phyloP scores from a whole-genome alignment of 495 filamentous ascomycete species.

The Halenospora varia region DNA sequence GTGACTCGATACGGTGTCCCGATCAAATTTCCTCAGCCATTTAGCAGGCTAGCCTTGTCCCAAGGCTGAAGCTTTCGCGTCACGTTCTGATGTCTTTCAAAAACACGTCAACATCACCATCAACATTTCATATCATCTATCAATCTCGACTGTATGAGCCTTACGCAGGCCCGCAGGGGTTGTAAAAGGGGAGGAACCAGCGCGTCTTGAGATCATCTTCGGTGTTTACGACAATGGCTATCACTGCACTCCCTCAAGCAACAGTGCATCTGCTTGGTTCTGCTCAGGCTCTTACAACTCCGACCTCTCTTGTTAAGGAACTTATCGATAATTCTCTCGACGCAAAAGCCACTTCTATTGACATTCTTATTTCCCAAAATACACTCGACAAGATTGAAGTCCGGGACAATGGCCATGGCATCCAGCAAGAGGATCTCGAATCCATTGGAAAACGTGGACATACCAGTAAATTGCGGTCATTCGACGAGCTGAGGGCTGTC shows the following conservation, averaged over 20 bases:
- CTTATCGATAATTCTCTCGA: slow-evolving; percentile 91
- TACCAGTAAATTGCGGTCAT: slow-evolving; percentile 80
- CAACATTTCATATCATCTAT: neutral
- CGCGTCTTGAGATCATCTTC: neutral
- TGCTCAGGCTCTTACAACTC: slow-evolving; percentile 65
- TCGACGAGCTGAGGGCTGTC: slow-evolving; percentile 64
- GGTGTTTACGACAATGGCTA: slow-evolving; percentile 28
- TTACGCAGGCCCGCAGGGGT: neutral
- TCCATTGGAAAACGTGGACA: slow-evolving; percentile 64
- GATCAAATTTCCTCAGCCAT: neutral
- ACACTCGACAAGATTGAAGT: slow-evolving; percentile 81
- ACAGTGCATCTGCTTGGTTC: slow-evolving; percentile 69
- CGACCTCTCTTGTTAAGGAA: slow-evolving; percentile 79
- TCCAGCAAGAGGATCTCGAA: slow-evolving; percentile 64
- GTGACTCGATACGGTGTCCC: neutral
- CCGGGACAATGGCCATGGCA: slow-evolving; percentile 86
- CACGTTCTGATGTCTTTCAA: neutral
- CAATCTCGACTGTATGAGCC: neutral
- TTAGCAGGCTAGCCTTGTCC: neutral
- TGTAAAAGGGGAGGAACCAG: neutral
- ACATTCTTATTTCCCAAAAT: slow-evolving; percentile 70
- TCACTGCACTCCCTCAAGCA: slow-evolving; percentile 60
- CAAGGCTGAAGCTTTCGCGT: neutral
- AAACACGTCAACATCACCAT: neutral
- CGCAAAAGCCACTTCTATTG: slow-evolving; percentile 68